Percentiles rank a stretch among this genome's conserved stretches.
These are phyloP conservation scores for Claviceps sp. DNA, from an alignment of 2,329 filamentous ascomycete species.

Conservation along the genomic window DNA sequence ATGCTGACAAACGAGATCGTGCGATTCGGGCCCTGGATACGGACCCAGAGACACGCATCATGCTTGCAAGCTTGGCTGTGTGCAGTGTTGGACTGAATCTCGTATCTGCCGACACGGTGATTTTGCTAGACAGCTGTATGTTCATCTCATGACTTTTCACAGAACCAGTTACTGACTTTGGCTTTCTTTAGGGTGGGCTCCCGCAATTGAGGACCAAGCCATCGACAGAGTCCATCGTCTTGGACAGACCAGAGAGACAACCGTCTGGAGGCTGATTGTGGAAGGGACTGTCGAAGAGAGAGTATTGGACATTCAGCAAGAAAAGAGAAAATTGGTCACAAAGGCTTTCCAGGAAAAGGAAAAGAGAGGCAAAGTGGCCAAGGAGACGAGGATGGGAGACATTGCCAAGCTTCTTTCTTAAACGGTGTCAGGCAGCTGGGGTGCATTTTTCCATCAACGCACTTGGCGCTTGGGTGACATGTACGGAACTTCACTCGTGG, in stretches of 20 bases:
- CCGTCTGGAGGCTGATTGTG: slow-evolving; percentile 70
- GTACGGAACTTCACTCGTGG: neutral
- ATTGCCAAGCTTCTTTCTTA: slow-evolving; percentile 33
- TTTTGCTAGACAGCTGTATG: slow-evolving; percentile 63
- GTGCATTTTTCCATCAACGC: neutral
- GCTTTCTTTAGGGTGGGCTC: slow-evolving; percentile 58
- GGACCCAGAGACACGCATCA: slow-evolving; percentile 54
- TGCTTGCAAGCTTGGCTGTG: slow-evolving; percentile 71
- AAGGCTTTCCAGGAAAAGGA: slow-evolving; percentile 66
- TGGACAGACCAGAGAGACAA: slow-evolving; percentile 67
- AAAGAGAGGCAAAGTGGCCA: slow-evolving; percentile 34
- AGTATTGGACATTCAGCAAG: slow-evolving; percentile 63
- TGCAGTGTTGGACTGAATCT: slow-evolving; percentile 80
- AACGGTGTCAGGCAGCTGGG: neutral
- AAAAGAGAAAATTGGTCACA: slow-evolving; percentile 65
- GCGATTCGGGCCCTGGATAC: slow-evolving; percentile 54
- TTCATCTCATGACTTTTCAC: slow-evolving; percentile 1
- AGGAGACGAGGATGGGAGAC: slow-evolving; percentile 44
- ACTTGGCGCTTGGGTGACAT: too few relatives aligned
- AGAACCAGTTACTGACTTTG: neutral
- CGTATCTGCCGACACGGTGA: slow-evolving; percentile 72
- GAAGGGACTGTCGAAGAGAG: slow-evolving; percentile 69
- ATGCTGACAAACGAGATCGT: slow-evolving; percentile 52
- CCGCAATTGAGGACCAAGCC: slow-evolving; percentile 84
- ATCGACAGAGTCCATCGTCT: slow-evolving; percentile 78